Evolutionary conservation across 2,329 filamentous ascomycete species (phyloP).

Genomic region (Phoma sp.): DNA sequence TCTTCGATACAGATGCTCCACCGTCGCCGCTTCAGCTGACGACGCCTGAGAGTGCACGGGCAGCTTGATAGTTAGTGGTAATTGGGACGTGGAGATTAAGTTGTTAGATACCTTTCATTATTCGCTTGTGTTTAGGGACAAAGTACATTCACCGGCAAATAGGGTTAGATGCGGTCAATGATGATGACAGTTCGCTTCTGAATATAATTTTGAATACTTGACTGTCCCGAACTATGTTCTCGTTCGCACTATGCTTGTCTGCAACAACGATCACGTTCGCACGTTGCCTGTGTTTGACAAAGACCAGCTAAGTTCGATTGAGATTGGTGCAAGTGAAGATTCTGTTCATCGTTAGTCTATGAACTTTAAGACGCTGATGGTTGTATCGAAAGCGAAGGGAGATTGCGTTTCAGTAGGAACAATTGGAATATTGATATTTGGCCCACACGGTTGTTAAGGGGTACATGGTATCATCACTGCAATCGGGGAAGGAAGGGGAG

Average conservation of each 20-base stretch:
- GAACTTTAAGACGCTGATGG: not conserved
- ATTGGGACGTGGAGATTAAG: not conserved
- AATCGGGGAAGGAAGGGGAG: slow-evolving; percentile 25
- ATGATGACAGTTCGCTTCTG: slow-evolving; percentile 5
- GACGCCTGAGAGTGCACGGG: not conserved
- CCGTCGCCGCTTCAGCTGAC: not conserved
- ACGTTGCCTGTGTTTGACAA: too few species aligned
- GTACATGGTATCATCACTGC: slow-evolving; percentile 71
- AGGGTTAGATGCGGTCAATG: slow-evolving; percentile 17
- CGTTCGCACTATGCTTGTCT: too few species aligned
- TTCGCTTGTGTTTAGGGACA: not conserved
- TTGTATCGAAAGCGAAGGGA: not conserved
- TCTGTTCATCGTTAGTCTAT: slow-evolving; percentile 51
- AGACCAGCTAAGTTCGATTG: too few species aligned
- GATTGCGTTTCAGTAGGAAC: slow-evolving; percentile 84
- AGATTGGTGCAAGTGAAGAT: slow-evolving; percentile 92
- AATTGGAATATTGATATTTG: slow-evolving; percentile 76
- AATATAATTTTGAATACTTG: not conserved
- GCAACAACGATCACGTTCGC: too few species aligned
- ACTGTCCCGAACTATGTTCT: too few species aligned
- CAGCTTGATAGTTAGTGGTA: not conserved
- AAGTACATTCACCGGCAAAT: slow-evolving; percentile 1
- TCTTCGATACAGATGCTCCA: slow-evolving; percentile 3
- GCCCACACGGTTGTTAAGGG: slow-evolving; percentile 55
- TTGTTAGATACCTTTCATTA: slow-evolving; percentile 26